Percentiles rank a stretch among this genome's conserved stretches.
Evolutionary conservation across 2,329 filamentous ascomycete genomes (phyloP).

Genomic region (Xylaria polymorpha): DNA sequence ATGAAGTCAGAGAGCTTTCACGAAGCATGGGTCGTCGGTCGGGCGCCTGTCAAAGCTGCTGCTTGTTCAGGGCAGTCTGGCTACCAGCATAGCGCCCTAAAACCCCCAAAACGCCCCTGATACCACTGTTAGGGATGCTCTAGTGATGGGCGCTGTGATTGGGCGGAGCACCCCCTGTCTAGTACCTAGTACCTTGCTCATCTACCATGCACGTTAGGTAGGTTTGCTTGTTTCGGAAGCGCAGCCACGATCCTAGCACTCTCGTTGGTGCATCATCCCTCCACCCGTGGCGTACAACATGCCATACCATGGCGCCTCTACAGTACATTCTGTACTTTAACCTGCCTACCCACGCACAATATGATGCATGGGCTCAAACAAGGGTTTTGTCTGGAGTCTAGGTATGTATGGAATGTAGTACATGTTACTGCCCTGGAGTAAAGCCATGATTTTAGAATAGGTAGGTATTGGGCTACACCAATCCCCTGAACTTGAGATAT

Average conservation of each 20-base stretch:
- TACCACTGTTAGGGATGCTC: neutral
- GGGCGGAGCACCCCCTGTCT: slow-evolving; percentile 11
- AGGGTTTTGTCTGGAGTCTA: neutral
- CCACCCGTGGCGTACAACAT: neutral
- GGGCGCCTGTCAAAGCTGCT: slow-evolving; percentile 10
- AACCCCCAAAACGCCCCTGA: slow-evolving; percentile 2
- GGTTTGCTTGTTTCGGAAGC: slow-evolving; percentile 31
- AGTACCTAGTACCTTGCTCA: neutral
- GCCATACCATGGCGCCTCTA: no score
- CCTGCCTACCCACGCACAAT: neutral
- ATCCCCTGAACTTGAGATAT: neutral
- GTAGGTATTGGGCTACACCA: no score
- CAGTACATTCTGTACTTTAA: neutral
- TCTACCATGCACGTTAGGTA: no score
- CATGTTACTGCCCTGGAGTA: no score
- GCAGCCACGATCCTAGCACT: slow-evolving; percentile 24
- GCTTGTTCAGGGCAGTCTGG: neutral
- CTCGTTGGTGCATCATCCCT: slow-evolving; percentile 18
- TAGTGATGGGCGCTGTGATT: slow-evolving; percentile 7
- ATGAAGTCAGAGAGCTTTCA: slow-evolving; percentile 33
- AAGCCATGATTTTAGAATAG: neutral
- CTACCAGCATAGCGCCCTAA: neutral
- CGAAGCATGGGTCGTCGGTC: neutral
- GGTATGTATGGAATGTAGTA: no score
- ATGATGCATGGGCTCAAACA: neutral